Base-by-base conservation (phyloP, 2,329 filamentous ascomycete species). In the Colletotrichum brevisporum region DNA sequence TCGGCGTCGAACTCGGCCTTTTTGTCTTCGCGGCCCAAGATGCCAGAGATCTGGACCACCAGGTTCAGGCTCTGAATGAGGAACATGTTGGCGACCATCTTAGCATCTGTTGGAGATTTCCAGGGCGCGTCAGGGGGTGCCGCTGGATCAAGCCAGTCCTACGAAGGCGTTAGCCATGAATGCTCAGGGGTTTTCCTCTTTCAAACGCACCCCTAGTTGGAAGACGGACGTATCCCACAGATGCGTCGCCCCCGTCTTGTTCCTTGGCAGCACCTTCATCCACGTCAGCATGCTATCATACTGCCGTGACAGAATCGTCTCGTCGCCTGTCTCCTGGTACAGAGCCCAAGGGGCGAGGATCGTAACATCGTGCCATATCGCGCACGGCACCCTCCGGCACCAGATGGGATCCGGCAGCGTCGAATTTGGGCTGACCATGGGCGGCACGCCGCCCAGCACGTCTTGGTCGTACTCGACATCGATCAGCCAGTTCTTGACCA, bases 401-500 rank as follows among this genome's bases (percentile, higher is more conserved):
- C 36, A 74, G 52, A 10, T 61, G 15, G 12, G 15, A 18, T 65
- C 24, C 15, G 21, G 36, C 2, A 41, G 65, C 3, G 76, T 75
- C 13, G 77, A 70, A 6, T 75, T 72, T 0, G 75, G 75, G 0
- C 74, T 55, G 3, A 82, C 73, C 13, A 80, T 72, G 1, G 81
- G 75, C 5, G 78, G 75, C 1, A 80, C 72, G 18, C 78, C 73
- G 24, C 63, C 74, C 43, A 81, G 79, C 39, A 81, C 82, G 0
- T 72, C 45, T 59, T 73, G 73, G 43, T 78, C 76, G 16, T 63
- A 74, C 5, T 18, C 54, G 3, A 71, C 31, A 26, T 71, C 69
- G n/a, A 13, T 41, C 1, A 68, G 56, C 69, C 69, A 71, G 45
- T 65, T 64, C 43, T 57, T 55, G n/a, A 68, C 16, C 6, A 71